Evolutionary conservation across 352 stramenopile genomes (phyloP), one percentile per base, ranked within the genome.

Genomic region (Globisporangium parvum): DNA sequence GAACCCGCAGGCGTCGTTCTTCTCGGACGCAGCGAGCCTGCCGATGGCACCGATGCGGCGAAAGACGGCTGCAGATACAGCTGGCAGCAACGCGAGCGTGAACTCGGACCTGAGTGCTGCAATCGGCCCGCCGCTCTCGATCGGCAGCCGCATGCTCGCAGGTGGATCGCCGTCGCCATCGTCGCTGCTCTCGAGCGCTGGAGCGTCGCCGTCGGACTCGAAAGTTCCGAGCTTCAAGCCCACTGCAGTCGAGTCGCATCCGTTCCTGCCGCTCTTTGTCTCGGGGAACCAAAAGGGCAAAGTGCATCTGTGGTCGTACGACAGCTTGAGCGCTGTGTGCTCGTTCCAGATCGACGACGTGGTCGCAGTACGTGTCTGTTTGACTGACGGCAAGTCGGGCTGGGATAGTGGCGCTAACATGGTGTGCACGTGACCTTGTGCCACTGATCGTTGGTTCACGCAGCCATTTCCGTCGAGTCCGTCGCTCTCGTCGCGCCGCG

Each of bases 281-380:
- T 91, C 83, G 1, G 85, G 85, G 40, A 91, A 81, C 48, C 75
- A 87, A 46, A 92, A 92, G 53, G 85, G 85, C 1, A 75, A 75
- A 49, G 69, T 93, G 26, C 83, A 93, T 55, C 42, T 95, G 50
- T 95, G 83, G 85, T 89, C 83, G 0, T 95, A 83, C 59, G 85
- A 95, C 52, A 88, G 80, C 35, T 62, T 92, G 21, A 93, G 77
- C 60, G 57, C 77, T 17, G 62, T 88, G 35, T 87, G 67, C 48
- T 62, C 73, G 17, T 92, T 90, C 55, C 80, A 85, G 68, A 80
- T 67, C 14, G 75, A 79, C n/a, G 70, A 88, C 11, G 54, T 88
- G 11, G 69, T 89, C 15, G 49, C 71, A 66, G 82, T 91, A 70
- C 28, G 60, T 48, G 10, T 53, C 1, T 51, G 8, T 33, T 39